Percentiles rank a stretch among this genome's conserved stretches.
Conservation (phyloP, 495 filamentous ascomycete species). For the Neurospora sp. region DNA sequence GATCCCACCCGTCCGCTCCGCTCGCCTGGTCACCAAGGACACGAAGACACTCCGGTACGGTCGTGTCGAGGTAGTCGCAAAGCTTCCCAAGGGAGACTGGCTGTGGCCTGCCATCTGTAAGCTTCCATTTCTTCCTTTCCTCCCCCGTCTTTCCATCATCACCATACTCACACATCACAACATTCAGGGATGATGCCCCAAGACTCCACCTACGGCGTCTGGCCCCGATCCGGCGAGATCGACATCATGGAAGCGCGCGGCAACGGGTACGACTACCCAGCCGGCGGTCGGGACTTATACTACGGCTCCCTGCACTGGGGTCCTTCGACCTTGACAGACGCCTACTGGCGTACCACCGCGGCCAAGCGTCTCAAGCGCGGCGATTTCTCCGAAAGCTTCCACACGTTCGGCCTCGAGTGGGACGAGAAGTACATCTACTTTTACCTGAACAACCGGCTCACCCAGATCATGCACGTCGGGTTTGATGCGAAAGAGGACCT, state of each 20-base stretch:
- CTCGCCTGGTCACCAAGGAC: conserved; percentile 29
- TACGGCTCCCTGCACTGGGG: conserved; percentile 22
- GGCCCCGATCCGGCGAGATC: conserved; percentile 26
- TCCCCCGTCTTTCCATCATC: neutral
- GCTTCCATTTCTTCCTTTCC: neutral
- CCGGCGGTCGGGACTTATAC: conserved; percentile 11
- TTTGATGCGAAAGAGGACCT: conserved; percentile 40
- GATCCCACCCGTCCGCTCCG: conserved; percentile 31
- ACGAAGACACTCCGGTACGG: conserved; percentile 32
- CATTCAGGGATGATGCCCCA: conserved; percentile 29
- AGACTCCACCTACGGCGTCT: conserved; percentile 22
- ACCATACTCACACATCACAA: neutral
- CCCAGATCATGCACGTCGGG: conserved; percentile 49
- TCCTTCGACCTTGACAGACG: conserved; percentile 8
- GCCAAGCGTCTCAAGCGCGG: conserved; percentile 10
- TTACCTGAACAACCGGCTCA: conserved; percentile 51
- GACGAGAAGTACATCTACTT: conserved; percentile 58
- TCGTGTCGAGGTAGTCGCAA: conserved; percentile 33
- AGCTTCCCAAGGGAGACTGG: conserved; percentile 34
- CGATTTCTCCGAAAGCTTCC: conserved; percentile 17
- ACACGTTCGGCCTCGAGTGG: conserved; percentile 61
- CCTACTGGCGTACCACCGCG: conserved; percentile 14
- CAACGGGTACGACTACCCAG: conserved; percentile 5
- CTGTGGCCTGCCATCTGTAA: conserved; percentile 34
- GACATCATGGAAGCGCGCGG: conserved; percentile 23